Evolutionary conservation across 2,329 filamentous ascomycete species (phyloP), one percentile per base, ranked within the genome.

Genomic region (Pseudocercospora cruenta): DNA sequence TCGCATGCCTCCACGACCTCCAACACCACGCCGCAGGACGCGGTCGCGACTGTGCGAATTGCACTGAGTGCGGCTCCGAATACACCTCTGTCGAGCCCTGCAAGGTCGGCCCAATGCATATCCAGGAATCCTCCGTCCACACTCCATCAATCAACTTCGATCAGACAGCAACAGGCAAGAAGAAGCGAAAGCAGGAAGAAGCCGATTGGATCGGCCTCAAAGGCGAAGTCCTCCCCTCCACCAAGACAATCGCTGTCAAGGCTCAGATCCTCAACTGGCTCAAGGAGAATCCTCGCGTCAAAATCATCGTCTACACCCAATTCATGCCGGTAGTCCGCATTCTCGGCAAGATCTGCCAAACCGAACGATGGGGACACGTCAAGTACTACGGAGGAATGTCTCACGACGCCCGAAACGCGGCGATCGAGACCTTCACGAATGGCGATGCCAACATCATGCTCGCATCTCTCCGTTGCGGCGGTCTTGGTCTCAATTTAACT

Each of bases 221-320:
- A 5, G 78, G 78, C 24, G 73, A 78, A 1, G 71, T 84, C 0
- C 69, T 83, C 3, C 80, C 82, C 0, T 81, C 78, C 0, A 77
- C 82, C 0, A 84, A 84, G 69, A 84, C 81, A 0, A 70, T 80
- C 8, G 82, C 81, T 0, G 71, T 81, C 72, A 84, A 83, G 61
- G 77, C 79, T 0, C 80, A 82, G 63, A 75, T 84, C 12, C 65
- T 83, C 31, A 80, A 81, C 26, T 84, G 82, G 82, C 54, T 79
- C 1, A 64, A 76, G 1, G 78, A 84, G 12, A 81, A 83, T 3
- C 78, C 79, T 0, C 60, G 78, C 0, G 81, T 82, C 47, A 90
- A 90, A 75, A 82, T 88, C 54, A 86, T 86, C 64, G 63, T 71
- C 54, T 90, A 88, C 69, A 86, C 84, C 0, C 86, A 90, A 69